Evolutionary conservation across 1,139 yeast species (phyloP), one percentile per base, ranked within the genome.

Genomic region (Debaryomycetaceae sp.): DNA sequence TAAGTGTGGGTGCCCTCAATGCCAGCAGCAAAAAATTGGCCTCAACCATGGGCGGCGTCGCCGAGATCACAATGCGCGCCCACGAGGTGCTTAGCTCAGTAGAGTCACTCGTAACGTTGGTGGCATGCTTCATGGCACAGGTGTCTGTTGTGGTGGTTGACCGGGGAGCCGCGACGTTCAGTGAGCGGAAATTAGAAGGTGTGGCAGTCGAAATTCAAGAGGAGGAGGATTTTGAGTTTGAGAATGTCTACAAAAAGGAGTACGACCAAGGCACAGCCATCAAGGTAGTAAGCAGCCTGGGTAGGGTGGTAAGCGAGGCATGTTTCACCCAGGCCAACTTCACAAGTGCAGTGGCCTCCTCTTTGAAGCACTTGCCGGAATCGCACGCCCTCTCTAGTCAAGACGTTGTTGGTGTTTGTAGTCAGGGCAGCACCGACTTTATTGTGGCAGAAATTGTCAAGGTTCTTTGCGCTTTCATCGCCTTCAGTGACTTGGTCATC

Each of bases 291-390:
- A 39, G 46, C 4, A 44, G 45, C 19, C 33, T 45, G 11, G 51
- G 49, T 12, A 43, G 44, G 12, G 49, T 46, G 19, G 47, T 56
- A 5, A 31, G 47, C 12, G 44, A 49, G 13, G 51, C 57, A 7
- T 61, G 53, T 14, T 82, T 71, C 48, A 71, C 77, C 12, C 86
- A 80, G 38, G 61, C 73, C 37, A 78, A 77, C 43, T 58, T 83
- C 33, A 78, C 80, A 10, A 74, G 85, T 39, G 64, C 80, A 2
- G 58, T 80, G 11, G 81, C 88, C 0, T 65, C 85, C 1, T 70
- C 75, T 28, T 57, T 81, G 28, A 76, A 74, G 49, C 75, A 75
- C 15, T 55, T 80, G 18, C 85, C 89, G 1, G 35, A 57, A 4
- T 57, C 56, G 1, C 66, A 71, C 29, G 58, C 57, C 15, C 51